These are phyloP conservation scores for Fusarium sp. DNA, from an alignment of 2,329 filamentous ascomycete species.

Conservation along the genomic window DNA sequence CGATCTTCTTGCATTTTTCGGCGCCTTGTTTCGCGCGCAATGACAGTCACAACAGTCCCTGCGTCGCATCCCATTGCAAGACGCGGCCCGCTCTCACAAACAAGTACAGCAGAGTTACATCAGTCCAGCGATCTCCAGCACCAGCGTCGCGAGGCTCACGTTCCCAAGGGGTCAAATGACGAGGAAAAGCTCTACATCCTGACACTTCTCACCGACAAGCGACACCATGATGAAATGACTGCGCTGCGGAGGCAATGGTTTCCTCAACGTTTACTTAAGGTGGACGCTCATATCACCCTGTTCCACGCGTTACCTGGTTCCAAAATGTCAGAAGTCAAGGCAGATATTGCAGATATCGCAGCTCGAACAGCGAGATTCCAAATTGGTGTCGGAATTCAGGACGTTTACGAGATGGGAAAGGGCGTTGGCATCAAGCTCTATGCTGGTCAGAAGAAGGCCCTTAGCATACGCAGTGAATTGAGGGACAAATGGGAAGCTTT, in stretches of 20 bases:
- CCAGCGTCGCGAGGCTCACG: slow-evolving; percentile 16
- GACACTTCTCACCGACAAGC: slow-evolving; percentile 16
- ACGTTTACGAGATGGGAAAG: slow-evolving; percentile 24
- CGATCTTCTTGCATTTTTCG: neutral
- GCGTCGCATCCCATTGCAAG: slow-evolving; percentile 5
- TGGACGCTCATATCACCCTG: slow-evolving; percentile 26
- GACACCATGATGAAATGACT: slow-evolving; percentile 18
- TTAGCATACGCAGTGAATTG: slow-evolving; percentile 5
- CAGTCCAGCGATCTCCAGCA: slow-evolving; percentile 6
- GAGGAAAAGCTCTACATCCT: slow-evolving; percentile 18
- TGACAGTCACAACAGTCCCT: slow-evolving; percentile 17
- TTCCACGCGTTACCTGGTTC: slow-evolving; percentile 32
- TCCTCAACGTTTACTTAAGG: slow-evolving; percentile 17
- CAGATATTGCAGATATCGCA: neutral
- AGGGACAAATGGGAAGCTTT: slow-evolving; percentile 20
- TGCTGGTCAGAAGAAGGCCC: neutral
- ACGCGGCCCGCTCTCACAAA: neutral
- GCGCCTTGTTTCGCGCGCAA: neutral
- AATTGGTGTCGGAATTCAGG: neutral
- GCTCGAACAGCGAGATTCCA: neutral
- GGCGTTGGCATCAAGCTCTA: slow-evolving; percentile 23
- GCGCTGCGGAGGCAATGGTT: slow-evolving; percentile 25
- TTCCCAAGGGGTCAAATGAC: neutral
- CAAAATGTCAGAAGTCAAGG: slow-evolving; percentile 4
- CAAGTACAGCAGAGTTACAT: neutral